A percentile compares a stretch with the other conserved stretches of the same genome.
These are phyloP conservation scores for Amaranthus cruentus DNA, from an alignment of 148 eudicot species.

Conservation along the genomic window DNA sequence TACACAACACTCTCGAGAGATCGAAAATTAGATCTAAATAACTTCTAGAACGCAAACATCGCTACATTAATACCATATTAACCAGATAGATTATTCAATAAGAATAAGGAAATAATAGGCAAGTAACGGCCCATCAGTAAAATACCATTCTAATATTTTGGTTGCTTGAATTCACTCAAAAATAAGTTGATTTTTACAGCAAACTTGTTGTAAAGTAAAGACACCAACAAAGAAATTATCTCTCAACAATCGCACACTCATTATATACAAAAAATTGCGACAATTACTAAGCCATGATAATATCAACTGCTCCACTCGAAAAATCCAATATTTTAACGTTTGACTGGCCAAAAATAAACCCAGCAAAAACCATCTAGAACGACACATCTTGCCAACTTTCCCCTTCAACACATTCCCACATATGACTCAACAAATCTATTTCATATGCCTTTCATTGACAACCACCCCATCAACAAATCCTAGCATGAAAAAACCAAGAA, in stretches of 20 bases:
- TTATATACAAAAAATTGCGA: neutral
- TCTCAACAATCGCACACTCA: neutral
- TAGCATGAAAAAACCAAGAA: neutral
- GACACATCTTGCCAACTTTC: neutral
- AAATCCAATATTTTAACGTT: too few relatives aligned
- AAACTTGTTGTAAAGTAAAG: neutral
- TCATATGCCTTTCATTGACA: neutral
- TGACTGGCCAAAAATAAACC: too few relatives aligned
- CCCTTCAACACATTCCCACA: neutral
- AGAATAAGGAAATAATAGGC: neutral
- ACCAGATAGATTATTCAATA: neutral
- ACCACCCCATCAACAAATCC: neutral
- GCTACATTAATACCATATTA: neutral
- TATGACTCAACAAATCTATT: neutral
- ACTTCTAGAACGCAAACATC: neutral
- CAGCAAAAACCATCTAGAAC: neutral
- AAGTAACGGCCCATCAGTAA: neutral
- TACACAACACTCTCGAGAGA: neutral
- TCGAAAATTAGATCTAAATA: neutral
- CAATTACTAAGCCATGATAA: neutral
- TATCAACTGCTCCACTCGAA: neutral
- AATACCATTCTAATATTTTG: too few relatives aligned
- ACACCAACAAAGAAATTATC: neutral
- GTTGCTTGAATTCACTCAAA: neutral
- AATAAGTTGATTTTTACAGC: neutral